Conservation (phyloP, 257 asterid species). For the Mentha longifolia region DNA sequence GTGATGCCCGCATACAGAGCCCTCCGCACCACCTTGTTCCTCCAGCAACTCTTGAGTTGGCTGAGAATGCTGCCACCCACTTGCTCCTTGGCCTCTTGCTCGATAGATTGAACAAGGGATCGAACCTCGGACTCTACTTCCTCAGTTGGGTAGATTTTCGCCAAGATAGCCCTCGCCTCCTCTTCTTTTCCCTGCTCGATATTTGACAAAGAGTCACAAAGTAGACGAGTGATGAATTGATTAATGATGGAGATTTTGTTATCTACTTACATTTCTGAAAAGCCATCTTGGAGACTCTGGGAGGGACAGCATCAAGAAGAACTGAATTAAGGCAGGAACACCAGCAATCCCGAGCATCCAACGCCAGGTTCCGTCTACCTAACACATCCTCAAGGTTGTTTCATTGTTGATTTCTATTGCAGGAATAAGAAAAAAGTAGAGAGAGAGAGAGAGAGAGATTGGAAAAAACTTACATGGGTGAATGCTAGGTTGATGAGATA, state of each 20-base stretch:
- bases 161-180: conserved; percentile 42
- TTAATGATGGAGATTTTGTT: neutral
- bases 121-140: conserved; percentile 47
- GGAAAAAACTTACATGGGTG: conserved; percentile 41
- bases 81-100: conserved; percentile 40
- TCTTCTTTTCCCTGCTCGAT: conserved; percentile 40
- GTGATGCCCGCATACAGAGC: conserved; percentile 58
- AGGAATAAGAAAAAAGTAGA: neutral
- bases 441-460: no score
- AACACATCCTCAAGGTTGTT: neutral
- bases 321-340: conserved; percentile 52
- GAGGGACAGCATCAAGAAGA: conserved; percentile 50
- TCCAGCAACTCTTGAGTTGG: conserved; percentile 48
- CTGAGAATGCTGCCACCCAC: conserved; percentile 34
- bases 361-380: conserved; percentile 56
- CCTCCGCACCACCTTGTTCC: conserved; percentile 49
- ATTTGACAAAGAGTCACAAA: neutral
- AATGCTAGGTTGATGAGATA: conserved; percentile 64
- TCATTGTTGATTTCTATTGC: neutral
- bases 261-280: conserved; percentile 41
- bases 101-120: conserved; percentile 37
- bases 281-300: conserved; percentile 68
- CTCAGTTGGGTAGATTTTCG: conserved; percentile 46
- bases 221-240: neutral
- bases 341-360: conserved; percentile 58